Percentiles rank a stretch among this genome's conserved stretches.
These are phyloP conservation scores for Odontarrhena argentea DNA, from an alignment of 345 rosid species.

Conservation along the genomic window DNA sequence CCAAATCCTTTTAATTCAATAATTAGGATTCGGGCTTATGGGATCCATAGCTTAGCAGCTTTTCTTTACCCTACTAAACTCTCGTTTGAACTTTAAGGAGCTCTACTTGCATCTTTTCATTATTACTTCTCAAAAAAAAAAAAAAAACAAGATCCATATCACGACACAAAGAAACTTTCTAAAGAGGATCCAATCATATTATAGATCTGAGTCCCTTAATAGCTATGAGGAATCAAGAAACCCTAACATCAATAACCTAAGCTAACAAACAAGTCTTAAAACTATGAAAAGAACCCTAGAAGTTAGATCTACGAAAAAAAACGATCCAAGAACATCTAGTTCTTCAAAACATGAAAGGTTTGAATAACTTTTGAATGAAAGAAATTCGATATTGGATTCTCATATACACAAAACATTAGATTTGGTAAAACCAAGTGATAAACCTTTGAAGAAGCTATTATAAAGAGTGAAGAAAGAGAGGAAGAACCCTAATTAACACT, in stretches of 20 bases:
- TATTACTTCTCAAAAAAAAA: not conserved
- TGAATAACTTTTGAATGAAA: not conserved
- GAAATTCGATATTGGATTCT: not conserved
- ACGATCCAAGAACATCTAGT: not conserved
- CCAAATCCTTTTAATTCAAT: conserved; percentile 44
- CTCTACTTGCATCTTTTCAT: conserved; percentile 49
- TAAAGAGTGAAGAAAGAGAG: conserved; percentile 2
- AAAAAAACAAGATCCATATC: conserved; percentile 14
- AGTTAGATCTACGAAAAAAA: not conserved
- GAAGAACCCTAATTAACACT: conserved; percentile 29
- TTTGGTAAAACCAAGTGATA: not conserved
- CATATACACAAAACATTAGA: too few relatives aligned
- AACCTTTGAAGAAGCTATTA: not conserved
- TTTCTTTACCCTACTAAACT: conserved; percentile 54
- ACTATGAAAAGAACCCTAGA: not conserved
- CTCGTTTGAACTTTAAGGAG: conserved; percentile 93
- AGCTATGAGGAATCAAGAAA: not conserved
- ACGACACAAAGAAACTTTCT: not conserved
- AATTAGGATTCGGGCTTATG: conserved; percentile 56
- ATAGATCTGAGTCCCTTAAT: conserved; percentile 11
- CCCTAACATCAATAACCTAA: not conserved
- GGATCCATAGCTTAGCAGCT: conserved; percentile 96
- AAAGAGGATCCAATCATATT: not conserved
- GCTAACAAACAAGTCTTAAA: not conserved
- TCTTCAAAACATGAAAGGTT: not conserved